Evolutionary conservation across 805 yeast species (phyloP), one percentile per base, ranked within the genome.

Genomic region (Candida golubevii): DNA sequence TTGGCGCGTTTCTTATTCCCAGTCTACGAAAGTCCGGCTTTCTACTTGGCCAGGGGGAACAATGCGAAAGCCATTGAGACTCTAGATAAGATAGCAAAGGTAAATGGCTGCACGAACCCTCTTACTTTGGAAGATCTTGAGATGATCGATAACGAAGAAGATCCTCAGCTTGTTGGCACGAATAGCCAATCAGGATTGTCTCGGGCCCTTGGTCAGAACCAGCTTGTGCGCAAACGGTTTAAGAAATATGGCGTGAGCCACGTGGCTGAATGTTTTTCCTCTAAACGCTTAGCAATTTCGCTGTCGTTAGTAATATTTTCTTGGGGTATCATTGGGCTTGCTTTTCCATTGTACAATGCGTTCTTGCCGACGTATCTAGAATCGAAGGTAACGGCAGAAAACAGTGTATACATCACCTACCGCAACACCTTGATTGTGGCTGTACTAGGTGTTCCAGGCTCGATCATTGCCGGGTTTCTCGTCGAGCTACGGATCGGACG

Each of bases 21-120:
- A 11, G 69, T 80, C 41, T 71, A 68, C 42, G 85, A 80, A 55
- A 74, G 82, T 33, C 84, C 85, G 30, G 74, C 74, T 48, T 80
- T 72, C 55, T 69, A 75, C 49, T 60, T 80, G 38, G 71, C 81
- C 6, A 66, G 71, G 41, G 82, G 82, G 3, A 62, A 72, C 42
- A 79, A 79, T 52, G 75, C 59, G 27, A 75, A 67, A 49, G 81
- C 81, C 1, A 56, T 70, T n/a, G 66, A 62, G 27, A 63, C 66
- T 2, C 48, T 78, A 26, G 60, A 72, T 48, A 65, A 63, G 33
- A 69, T 78, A 42, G 78, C 85, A 1, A 58, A 54, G 29, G 70
- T 74, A 50, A 71, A 80, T 58, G 61, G 68, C 42, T 65, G 72
- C 43, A 56, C 57, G 7, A 56, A 66, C 38, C 51, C 71, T 2